Percentiles rank a stretch among this genome's conserved stretches.
phyloP scores from a whole-genome alignment of 345 rosid species.

The Salix caprea region DNA sequence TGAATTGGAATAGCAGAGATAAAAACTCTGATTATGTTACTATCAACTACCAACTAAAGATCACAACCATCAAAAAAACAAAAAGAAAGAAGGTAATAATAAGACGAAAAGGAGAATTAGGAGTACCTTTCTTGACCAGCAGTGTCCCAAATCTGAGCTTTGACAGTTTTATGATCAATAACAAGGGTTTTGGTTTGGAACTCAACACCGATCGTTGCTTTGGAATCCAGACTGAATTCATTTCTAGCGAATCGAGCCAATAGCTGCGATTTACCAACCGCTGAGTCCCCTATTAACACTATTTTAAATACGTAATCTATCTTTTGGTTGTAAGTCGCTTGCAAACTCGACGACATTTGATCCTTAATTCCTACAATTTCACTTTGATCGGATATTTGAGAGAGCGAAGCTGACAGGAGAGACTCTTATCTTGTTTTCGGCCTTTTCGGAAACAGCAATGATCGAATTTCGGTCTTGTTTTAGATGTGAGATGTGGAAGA shows the following conservation, averaged over 20 bases:
- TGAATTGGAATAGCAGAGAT: too few relatives aligned
- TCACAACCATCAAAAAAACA: too few relatives aligned
- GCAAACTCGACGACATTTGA: slow-evolving; percentile 26
- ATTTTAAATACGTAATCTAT: slow-evolving; percentile 65
- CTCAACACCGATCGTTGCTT: slow-evolving; percentile 70
- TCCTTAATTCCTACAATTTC: too few relatives aligned
- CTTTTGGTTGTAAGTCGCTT: slow-evolving; percentile 44
- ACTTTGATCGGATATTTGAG: too few relatives aligned
- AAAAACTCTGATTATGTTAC: too few relatives aligned
- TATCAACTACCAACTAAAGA: too few relatives aligned
- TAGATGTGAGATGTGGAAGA: background rate
- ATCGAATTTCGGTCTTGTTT: background rate
- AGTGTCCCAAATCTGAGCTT: slow-evolving; percentile 80
- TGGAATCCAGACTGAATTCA: slow-evolving; percentile 58
- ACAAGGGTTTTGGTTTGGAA: slow-evolving; percentile 56
- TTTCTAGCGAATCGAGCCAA: slow-evolving; percentile 60
- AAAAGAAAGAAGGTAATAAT: background rate
- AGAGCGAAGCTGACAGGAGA: too few relatives aligned
- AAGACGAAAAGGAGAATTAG: background rate
- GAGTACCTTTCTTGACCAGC: slow-evolving; percentile 72
- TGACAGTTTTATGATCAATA: slow-evolving; percentile 55
- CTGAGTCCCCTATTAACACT: slow-evolving; percentile 65
- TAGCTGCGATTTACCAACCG: slow-evolving; percentile 73
- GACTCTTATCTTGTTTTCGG: too few relatives aligned
- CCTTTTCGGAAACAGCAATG: too few relatives aligned